Evolutionary conservation across 1,284 basidiomycete genomes (phyloP).

Genomic region (Volvariella volvacea): DNA sequence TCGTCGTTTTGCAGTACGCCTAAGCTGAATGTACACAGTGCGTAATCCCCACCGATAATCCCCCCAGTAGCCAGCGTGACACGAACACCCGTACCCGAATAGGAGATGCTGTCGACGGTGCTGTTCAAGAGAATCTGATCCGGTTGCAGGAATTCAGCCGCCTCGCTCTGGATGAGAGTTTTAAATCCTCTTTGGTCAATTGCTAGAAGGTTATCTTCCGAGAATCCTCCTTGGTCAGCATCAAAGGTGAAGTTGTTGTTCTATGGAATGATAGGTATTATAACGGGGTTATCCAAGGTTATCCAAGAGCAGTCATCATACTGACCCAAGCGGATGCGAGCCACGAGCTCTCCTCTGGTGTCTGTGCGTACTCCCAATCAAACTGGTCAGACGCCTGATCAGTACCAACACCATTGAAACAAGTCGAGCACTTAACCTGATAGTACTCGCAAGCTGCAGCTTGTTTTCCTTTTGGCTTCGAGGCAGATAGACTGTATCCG

Average conservation of each 20-base stretch:
- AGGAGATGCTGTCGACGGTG: constrained; percentile 43
- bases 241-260: constrained; percentile 64
- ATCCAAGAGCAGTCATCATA: neutral
- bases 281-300: too few relatives aligned
- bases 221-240: constrained; percentile 50
- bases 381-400: constrained; percentile 17
- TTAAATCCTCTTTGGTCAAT: constrained; percentile 62
- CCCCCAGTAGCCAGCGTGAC: constrained; percentile 40
- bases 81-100: constrained; percentile 36
- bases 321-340: constrained; percentile 55
- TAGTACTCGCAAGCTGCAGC: constrained; percentile 48
- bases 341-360: constrained; percentile 56
- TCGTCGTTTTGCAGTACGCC: constrained; percentile 60
- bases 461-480: constrained; percentile 33
- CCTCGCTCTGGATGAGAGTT: constrained; percentile 48
- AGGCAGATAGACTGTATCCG: constrained; percentile 42
- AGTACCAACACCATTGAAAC: constrained; percentile 2
- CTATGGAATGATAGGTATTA: too few relatives aligned
- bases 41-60: constrained; percentile 43
- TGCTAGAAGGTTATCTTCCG: constrained; percentile 45
- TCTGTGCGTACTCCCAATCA: constrained; percentile 49
- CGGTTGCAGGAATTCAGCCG: constrained; percentile 39
- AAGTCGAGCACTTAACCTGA: constrained; percentile 29
- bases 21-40: constrained; percentile 56
- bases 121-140: constrained; percentile 44